phyloP scores from a whole-genome alignment of 129 eudicot genomes.

The Artemisia annua region DNA sequence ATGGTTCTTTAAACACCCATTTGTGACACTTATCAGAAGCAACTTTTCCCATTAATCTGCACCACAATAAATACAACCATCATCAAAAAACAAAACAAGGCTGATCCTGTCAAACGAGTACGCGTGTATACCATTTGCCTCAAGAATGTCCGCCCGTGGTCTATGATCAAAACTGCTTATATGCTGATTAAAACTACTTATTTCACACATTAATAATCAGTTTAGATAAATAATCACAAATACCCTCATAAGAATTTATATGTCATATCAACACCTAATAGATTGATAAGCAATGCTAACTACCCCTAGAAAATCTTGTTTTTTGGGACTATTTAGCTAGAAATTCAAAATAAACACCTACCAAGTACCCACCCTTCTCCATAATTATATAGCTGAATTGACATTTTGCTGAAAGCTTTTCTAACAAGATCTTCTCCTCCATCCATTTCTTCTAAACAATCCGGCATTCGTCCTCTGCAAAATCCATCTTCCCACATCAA shows the following conservation, averaged over 20 bases:
- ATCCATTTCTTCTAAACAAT: conserved; percentile 74
- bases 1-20: conserved; percentile 62
- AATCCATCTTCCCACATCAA: no score
- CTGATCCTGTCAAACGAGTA: no score
- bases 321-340: conserved; percentile 3
- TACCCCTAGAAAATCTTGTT: background rate
- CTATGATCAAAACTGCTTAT: no score
- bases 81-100: conserved; percentile 21
- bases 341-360: conserved; percentile 57
- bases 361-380: conserved; percentile 99
- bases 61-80: conserved; percentile 31
- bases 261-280: no score
- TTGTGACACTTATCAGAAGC: conserved; percentile 99
- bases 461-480: no score
- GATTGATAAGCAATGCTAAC: no score
- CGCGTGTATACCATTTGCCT: no score
- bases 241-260: no score
- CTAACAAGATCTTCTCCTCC: conserved; percentile 85
- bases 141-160: no score
- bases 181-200: background rate
- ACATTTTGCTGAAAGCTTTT: conserved; percentile 95
- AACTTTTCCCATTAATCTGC: conserved; percentile 99
- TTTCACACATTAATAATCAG: background rate
- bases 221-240: background rate
- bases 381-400: conserved; percentile 94